Base-by-base conservation (phyloP, 2,329 filamentous ascomycete genomes). In the Cladophialophora immunda region DNA sequence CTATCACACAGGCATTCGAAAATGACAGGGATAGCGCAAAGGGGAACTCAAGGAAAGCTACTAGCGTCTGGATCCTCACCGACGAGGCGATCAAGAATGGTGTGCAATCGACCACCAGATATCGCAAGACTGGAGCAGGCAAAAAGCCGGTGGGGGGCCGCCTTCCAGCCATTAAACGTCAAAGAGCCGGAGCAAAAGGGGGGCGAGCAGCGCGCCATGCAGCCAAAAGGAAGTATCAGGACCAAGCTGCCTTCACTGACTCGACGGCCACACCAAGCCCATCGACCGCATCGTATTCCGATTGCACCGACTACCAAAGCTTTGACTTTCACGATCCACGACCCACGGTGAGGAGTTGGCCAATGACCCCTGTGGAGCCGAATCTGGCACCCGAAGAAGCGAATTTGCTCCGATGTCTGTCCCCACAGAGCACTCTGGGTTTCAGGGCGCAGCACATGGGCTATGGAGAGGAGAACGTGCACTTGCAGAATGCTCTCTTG, bases 91-190 rank as follows among this genome's bases (percentile, higher is more conserved):
- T 92, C 34, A 79, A 80, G 22, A 81, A 90, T 27, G 92, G 92
- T 29, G 91, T 97, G 58, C 88, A 93, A 78, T 94, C 92, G 66
- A 98, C 94, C 0, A 97, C 94, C 1, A 83, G 90, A 70, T 93
- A 92, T 77, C 87, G 91, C 70, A 73, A 80, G 66, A 73, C 76
- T 58, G 74, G 75, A 17, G 75, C 75, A 63, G 75, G 74, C 68
- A 83, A 80, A 69, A 81, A 79, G 68, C 65, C 72, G n/a, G 70
- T 72, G 45, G 76, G 71, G 67, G 75, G 77, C 41, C 77, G 81
- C n/a, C 70, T 75, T 22, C 76, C 79, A 32, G 77, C 76, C 19
- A 75, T 78, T 64, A 75, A 79, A 67, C 77, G 79, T 64, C 79
- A 80, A 68, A 74, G 75, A 58, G 79, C 80, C 34, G 81, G 79